Evolutionary conservation across 441 rosid species (phyloP).

Genomic region (Iberis amara): DNA sequence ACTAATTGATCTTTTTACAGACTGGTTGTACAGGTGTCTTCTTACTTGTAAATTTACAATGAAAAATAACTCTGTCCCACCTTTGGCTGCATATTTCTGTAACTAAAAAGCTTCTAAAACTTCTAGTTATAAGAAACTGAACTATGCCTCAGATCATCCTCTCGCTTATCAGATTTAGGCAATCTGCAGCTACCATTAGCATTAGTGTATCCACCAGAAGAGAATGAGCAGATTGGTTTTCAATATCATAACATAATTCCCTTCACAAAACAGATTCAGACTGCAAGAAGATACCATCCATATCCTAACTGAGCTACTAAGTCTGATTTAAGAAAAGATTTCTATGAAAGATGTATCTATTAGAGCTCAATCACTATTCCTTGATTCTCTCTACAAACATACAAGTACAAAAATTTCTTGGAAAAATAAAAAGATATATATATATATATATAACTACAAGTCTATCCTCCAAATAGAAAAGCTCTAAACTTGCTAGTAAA

Average conservation of each 20-base stretch:
- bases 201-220: slow-evolving; percentile 45
- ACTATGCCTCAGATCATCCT: slow-evolving; percentile 86
- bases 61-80: slow-evolving; percentile 88
- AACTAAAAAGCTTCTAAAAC: slow-evolving; percentile 23
- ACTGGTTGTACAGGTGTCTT: background rate
- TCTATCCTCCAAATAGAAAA: slow-evolving; percentile 7
- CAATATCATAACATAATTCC: slow-evolving; percentile 12
- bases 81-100: slow-evolving; percentile 89
- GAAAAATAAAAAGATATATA: slow-evolving; percentile 50
- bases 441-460: slow-evolving; percentile 21
- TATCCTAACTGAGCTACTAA: slow-evolving; percentile 52
- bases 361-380: no score
- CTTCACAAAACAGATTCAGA: slow-evolving; percentile 13
- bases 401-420: slow-evolving; percentile 41
- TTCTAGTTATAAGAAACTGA: slow-evolving; percentile 36
- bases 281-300: slow-evolving; percentile 17
- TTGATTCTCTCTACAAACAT: slow-evolving; percentile 25
- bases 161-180: slow-evolving; percentile 85
- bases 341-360: background rate
- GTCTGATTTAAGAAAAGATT: slow-evolving; percentile 37
- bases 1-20: slow-evolving; percentile 11
- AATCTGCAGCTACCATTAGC: slow-evolving; percentile 98
- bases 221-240: slow-evolving; percentile 8
- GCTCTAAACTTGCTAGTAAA: slow-evolving; percentile 12
- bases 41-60: slow-evolving; percentile 79